A percentile compares a stretch with the other conserved stretches of the same genome.
These are phyloP conservation scores for Aspergillus baeticus DNA, from an alignment of 495 filamentous ascomycete genomes.

Conservation along the genomic window DNA sequence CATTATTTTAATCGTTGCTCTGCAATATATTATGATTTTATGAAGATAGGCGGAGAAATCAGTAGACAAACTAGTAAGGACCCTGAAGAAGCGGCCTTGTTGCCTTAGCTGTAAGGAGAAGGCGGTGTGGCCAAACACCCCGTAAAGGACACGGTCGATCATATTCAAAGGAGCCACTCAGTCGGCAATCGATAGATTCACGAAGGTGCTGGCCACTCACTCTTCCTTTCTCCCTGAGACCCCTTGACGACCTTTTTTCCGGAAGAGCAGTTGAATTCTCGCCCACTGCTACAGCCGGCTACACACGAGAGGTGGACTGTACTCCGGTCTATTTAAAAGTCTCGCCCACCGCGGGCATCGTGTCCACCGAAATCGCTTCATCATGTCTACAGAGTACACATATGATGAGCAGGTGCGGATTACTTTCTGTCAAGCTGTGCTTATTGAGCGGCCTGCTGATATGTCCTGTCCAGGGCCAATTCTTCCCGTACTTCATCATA, in stretches of 20 bases:
- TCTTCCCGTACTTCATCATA: slow-evolving; percentile 98
- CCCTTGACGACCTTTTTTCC: neutral
- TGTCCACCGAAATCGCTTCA: slow-evolving; percentile 45
- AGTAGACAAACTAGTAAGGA: neutral
- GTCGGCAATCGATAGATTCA: slow-evolving; percentile 17
- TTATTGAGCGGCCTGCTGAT: neutral
- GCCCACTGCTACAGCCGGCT: neutral
- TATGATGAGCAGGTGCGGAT: slow-evolving; percentile 83
- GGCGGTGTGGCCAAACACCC: slow-evolving; percentile 23
- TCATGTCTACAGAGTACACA: slow-evolving; percentile 93
- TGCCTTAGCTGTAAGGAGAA: slow-evolving; percentile 14
- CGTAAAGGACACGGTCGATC: slow-evolving; percentile 36
- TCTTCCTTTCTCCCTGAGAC: slow-evolving; percentile 27
- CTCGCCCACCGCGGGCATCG: slow-evolving; percentile 33
- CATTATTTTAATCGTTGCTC: neutral
- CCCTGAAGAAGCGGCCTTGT: slow-evolving; percentile 5
- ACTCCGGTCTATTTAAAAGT: slow-evolving; percentile 7
- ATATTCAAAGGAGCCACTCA: slow-evolving; percentile 12
- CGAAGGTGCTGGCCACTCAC: slow-evolving; percentile 20
- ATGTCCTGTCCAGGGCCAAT: slow-evolving; percentile 68
- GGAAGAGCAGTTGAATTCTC: neutral
- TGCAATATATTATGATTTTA: neutral
- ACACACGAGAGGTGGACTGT: neutral
- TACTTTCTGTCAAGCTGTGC: neutral
- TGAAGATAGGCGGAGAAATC: neutral